Evolutionary conservation across 345 rosid genomes (phyloP), one percentile per base, ranked within the genome.

Genomic region (Sonneratia alba): DNA sequence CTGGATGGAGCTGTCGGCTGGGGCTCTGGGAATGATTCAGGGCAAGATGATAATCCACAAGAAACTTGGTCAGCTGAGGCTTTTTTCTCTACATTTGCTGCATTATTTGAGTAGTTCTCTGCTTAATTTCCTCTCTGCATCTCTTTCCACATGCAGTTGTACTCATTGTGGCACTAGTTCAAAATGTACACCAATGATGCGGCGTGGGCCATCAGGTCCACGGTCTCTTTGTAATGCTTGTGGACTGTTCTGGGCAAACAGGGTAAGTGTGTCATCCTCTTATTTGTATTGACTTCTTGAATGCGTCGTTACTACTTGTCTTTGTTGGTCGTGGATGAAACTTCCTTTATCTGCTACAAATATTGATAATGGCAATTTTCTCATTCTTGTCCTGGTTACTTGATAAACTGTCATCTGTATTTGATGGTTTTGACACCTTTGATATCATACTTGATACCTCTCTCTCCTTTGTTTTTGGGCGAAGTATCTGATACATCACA

Each of bases 191-290:
- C 98, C 98, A 15, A 91, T 91, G 98, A 94, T 94, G 98, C 93
- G 96, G 59, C 95, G 97, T 47, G 98, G 98, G 70, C 98, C 97
- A 59, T 77, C 90, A 57, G 98, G 98, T 68, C 98, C 96, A 37
- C 84, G 96, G 77, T 86, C 98, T 65, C 93, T 94, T 68, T 94
- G 98, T 88, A 94, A 94, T 85, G 98, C 98, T 8, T 94, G 97
- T 74, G 98, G 98, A 48, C 95, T 94, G 16, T 88, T 88, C 75
- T 94, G 97, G 97, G 89, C 93, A 63, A 88, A 84, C 72, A 89
- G 89, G 90, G 98, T 93, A 24, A 21, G 86, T 78, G 53, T 79
- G 45, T 27, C 27, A 12, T 36, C 24, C 8, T 68, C 40, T 53
- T 56, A 21, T 45, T 57, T 27, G 51, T 18, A 18, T 38, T 63